Conservation (phyloP, 1,284 basidiomycete genomes). For the Neolentinus lepideus region DNA sequence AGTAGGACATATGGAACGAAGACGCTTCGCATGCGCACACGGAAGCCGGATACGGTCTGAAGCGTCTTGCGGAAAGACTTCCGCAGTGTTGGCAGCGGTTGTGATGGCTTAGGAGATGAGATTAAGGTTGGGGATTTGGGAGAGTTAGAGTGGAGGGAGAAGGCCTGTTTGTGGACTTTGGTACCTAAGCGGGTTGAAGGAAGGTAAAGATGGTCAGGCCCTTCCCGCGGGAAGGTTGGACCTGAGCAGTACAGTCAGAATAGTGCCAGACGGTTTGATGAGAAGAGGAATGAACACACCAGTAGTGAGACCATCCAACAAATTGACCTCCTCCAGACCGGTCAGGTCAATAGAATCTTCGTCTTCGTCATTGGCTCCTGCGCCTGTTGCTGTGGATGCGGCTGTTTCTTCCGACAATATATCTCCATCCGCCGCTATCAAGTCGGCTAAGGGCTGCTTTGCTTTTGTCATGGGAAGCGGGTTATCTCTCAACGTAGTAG, state of each 20-base stretch:
- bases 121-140: slow-evolving; percentile 35
- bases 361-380: slow-evolving; percentile 19
- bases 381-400: slow-evolving; percentile 12
- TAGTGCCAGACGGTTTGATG: not conserved
- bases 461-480: slow-evolving; percentile 34
- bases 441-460: slow-evolving; percentile 43
- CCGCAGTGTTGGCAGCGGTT: slow-evolving; percentile 46
- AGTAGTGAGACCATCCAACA: slow-evolving; percentile 58
- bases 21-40: slow-evolving; percentile 83
- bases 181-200: slow-evolving; percentile 63
- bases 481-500: slow-evolving; percentile 72
- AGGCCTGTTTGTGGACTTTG: slow-evolving; percentile 52
- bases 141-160: slow-evolving; percentile 40
- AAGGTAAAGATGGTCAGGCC: slow-evolving; percentile 32
- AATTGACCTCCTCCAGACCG: slow-evolving; percentile 73
- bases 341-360: slow-evolving; percentile 25
- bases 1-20: slow-evolving; percentile 77
- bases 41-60: slow-evolving; percentile 71
- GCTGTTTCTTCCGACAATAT: slow-evolving; percentile 13
- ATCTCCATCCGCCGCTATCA: slow-evolving; percentile 30
- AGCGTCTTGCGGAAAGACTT: slow-evolving; percentile 83
- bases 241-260: slow-evolving; percentile 21
- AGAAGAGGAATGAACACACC: slow-evolving; percentile 26
- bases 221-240: slow-evolving; percentile 34
- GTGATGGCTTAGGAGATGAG: slow-evolving; percentile 7